phyloP scores from a whole-genome alignment of 2,329 filamentous ascomycete genomes.

The Alternaria infectoria region DNA sequence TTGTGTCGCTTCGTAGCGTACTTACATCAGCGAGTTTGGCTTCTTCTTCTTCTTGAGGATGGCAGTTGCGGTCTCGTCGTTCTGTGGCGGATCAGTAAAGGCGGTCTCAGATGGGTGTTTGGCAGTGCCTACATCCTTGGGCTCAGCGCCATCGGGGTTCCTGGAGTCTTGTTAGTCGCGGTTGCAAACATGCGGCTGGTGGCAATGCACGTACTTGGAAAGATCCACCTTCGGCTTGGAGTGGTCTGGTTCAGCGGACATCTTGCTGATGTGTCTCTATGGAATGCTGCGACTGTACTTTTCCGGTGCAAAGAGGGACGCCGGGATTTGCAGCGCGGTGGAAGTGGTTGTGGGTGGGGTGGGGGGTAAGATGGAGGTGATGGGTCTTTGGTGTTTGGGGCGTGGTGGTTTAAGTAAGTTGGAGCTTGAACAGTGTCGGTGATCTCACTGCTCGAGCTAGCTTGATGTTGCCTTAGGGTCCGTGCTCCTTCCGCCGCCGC shows the following conservation, averaged over 20 bases:
- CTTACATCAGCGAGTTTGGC: slow-evolving; percentile 97
- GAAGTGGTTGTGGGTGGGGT: slow-evolving; percentile 22
- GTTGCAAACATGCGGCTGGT: slow-evolving; percentile 9
- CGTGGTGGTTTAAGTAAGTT: slow-evolving; percentile 46
- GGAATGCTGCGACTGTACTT: slow-evolving; percentile 22
- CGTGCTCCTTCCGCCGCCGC: slow-evolving; percentile 34
- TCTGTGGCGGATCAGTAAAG: slow-evolving; percentile 59
- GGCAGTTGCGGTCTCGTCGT: slow-evolving; percentile 90
- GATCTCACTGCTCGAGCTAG: slow-evolving; percentile 35
- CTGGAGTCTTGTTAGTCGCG: slow-evolving; percentile 61
- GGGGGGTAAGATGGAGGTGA: slow-evolving; percentile 37
- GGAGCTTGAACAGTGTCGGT: slow-evolving; percentile 32
- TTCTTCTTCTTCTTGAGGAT: slow-evolving; percentile 99
- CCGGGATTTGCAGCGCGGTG: slow-evolving; percentile 23
- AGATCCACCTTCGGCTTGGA: slow-evolving; percentile 58
- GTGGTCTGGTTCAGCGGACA: slow-evolving; percentile 60
- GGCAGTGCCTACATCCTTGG: slow-evolving; percentile 70
- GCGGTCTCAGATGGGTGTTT: slow-evolving; percentile 12
- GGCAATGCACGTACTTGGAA: slow-evolving; percentile 50
- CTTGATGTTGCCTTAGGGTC: slow-evolving; percentile 33
- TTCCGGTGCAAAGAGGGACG: slow-evolving; percentile 11
- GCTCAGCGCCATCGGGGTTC: slow-evolving; percentile 87
- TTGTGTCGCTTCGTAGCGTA: slow-evolving; percentile 16
- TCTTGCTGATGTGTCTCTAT: slow-evolving; percentile 37
- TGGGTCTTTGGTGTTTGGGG: slow-evolving; percentile 26